Evolutionary conservation across 805 yeast species (phyloP).

Genomic region (Nakazawaea laoshanensis): DNA sequence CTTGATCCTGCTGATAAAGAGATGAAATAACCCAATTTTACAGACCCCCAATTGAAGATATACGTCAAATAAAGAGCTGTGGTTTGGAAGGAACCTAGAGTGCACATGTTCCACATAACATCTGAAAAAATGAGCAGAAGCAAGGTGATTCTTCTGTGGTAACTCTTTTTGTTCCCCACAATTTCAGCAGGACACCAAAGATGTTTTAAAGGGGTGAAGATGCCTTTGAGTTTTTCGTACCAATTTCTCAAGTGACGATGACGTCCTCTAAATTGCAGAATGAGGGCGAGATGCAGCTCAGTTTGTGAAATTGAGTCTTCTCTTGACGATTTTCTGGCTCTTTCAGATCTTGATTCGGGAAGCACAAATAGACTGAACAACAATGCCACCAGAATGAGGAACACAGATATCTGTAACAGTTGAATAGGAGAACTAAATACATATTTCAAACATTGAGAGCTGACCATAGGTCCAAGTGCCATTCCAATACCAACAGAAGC

Average conservation of each 20-base stretch:
- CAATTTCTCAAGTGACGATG: neutral
- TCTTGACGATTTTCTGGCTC: slow-evolving; percentile 35
- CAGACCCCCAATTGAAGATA: slow-evolving; percentile 37
- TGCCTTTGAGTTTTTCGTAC: neutral
- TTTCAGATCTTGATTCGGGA: slow-evolving; percentile 46
- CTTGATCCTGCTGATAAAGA: slow-evolving; percentile 37
- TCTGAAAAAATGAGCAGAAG: slow-evolving; percentile 33
- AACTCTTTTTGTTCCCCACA: neutral
- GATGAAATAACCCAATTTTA: slow-evolving; percentile 40
- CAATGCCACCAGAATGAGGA: slow-evolving; percentile 20
- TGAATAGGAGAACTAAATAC: neutral
- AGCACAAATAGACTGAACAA: slow-evolving; percentile 26
- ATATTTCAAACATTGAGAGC: slow-evolving; percentile 2
- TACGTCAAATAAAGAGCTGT: slow-evolving; percentile 38
- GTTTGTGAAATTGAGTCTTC: neutral
- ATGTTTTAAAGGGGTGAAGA: slow-evolving; percentile 34
- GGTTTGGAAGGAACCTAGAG: slow-evolving; percentile 26
- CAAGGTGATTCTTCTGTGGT: slow-evolving; percentile 28
- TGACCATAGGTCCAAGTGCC: slow-evolving; percentile 3
- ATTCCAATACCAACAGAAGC: slow-evolving; percentile 1
- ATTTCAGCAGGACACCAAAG: slow-evolving; percentile 33
- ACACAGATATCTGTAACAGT: neutral
- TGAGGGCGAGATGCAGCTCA: neutral
- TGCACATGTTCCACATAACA: slow-evolving; percentile 23
- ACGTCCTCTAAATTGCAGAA: no score